Base-by-base conservation (phyloP, 2,329 filamentous ascomycete genomes). In the Pleoardoris graminearum region DNA sequence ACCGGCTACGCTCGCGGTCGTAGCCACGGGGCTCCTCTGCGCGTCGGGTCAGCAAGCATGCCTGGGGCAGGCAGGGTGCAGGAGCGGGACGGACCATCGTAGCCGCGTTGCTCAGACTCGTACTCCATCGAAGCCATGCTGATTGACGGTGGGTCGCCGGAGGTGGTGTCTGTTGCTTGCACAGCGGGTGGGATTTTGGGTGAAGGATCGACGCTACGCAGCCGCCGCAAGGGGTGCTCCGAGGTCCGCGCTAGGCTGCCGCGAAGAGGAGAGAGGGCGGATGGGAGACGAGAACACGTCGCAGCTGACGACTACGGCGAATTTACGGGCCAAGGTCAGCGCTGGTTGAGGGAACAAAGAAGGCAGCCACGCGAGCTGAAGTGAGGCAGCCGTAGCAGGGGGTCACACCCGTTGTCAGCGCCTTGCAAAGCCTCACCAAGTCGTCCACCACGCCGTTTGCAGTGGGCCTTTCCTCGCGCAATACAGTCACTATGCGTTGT, bases 1-100 rank as follows among this genome's bases (percentile, higher is more conserved):
- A 88, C 63, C 84, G 82, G 71, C 83, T 86, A 70, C 85, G 82
- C 61, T 87, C 84, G 69, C 85, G 85, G 58, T 84, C 80, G 72
- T 86, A 86, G 64, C 75, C 75, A 67, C 83, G 82, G 71, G 80
- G 78, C 67, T 87, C 85, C 65, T 86, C 72, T 75, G 62, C 59
- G 61, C 53, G 60, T 66, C 51, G 23, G 46, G 58, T 66, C 51
- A 66, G 66, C 57, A 48, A 67, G 64, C 58, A 55, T 36, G 10
- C 25, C 35, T 50, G 45, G 51, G 36, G 54, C 54, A 41, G 17
- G 41, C 41, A 21, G n/a, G 29, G 51, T 50, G 37, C 51, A 46
- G 32, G 30, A 44, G 48, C 50, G 32, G 42, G 45, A 74, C 78
- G 67, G 80, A 88, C 85, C 85, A 58, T 87, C 85, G 73, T 86